phyloP scores from a whole-genome alignment of 2,329 filamentous ascomycete genomes.

The Epichloe sp. region DNA sequence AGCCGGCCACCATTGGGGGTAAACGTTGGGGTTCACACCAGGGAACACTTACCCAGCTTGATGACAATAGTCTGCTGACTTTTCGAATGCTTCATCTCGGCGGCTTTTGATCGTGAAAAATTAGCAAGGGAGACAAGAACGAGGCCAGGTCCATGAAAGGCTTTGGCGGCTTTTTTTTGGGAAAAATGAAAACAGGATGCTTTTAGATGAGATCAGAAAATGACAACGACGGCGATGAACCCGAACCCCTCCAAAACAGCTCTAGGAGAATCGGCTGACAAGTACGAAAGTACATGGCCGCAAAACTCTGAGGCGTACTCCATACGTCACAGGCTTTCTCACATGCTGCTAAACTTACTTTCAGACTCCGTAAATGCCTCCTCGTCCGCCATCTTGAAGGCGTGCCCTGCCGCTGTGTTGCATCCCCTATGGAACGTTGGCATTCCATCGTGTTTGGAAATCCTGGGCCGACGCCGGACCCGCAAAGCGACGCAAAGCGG shows the following conservation, averaged over 20 bases:
- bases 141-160: slow-evolving; percentile 4
- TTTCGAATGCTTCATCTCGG: slow-evolving; percentile 52
- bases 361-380: slow-evolving; percentile 8
- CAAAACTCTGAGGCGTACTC: neutral
- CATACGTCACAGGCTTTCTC: neutral
- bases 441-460: slow-evolving; percentile 2
- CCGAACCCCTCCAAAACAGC: neutral
- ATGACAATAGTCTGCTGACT: slow-evolving; percentile 50
- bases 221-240: slow-evolving; percentile 1
- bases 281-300: neutral
- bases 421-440: slow-evolving; percentile 2
- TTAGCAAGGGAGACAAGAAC: slow-evolving; percentile 1
- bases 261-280: neutral
- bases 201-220: slow-evolving; percentile 1
- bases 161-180: neutral
- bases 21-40: neutral
- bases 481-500: slow-evolving; percentile 4
- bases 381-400: slow-evolving; percentile 9
- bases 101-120: slow-evolving; percentile 14
- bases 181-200: neutral
- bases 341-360: slow-evolving; percentile 6
- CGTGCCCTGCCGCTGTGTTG: slow-evolving; percentile 4
- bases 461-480: slow-evolving; percentile 4
- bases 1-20: neutral
- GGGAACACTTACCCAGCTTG: slow-evolving; percentile 56